Evolutionary conservation across 1,284 basidiomycete species (phyloP).

Genomic region (Malassezia brasiliensis): DNA sequence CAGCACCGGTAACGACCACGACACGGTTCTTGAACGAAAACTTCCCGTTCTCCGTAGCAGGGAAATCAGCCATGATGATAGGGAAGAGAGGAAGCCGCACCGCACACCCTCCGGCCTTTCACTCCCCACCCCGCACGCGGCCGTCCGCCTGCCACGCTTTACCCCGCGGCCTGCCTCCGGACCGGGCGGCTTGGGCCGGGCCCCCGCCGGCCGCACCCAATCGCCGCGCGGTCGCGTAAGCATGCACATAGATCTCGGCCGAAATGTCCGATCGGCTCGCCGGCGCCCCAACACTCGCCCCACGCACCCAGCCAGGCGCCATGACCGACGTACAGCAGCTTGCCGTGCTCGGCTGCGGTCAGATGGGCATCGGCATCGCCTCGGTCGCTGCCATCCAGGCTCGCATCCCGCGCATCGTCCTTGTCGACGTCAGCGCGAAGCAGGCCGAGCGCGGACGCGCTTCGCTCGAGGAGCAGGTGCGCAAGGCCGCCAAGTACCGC

Average conservation of each 20-base stretch:
- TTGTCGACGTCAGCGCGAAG: conserved; percentile 24
- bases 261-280: not conserved
- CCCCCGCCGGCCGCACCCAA: not conserved
- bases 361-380: conserved; percentile 60
- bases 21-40: conserved; percentile 74
- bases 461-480: conserved; percentile 62
- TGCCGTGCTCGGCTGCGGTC: conserved; percentile 36
- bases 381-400: conserved; percentile 61
- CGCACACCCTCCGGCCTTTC: not conserved
- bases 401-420: conserved; percentile 21
- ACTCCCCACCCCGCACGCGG: not conserved
- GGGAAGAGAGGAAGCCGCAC: not conserved
- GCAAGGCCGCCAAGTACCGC: conserved; percentile 78
- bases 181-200: not conserved
- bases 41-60: conserved; percentile 41
- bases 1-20: conserved; percentile 88
- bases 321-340: conserved; percentile 8
- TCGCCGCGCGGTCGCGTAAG: not conserved
- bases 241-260: not conserved
- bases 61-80: conserved; percentile 40
- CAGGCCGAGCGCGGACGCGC: conserved; percentile 50
- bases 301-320: no score
- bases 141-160: no score
- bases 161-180: no score
- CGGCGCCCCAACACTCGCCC: no score